phyloP scores from a whole-genome alignment of 2,329 filamentous ascomycete species.

The Paraconiothyrium sp. region DNA sequence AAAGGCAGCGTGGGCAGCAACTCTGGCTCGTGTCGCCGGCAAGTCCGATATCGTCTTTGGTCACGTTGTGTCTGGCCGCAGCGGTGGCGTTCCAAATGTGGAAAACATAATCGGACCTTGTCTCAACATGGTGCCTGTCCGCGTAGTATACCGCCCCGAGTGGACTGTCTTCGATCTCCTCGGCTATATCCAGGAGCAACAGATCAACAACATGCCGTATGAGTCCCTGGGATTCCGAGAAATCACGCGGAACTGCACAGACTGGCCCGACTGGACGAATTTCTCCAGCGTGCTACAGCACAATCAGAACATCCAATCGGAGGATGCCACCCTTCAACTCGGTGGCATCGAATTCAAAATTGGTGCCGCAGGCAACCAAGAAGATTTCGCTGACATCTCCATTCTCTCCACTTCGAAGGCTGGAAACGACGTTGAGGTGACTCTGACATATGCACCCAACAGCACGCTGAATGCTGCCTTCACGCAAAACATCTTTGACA shows the following conservation, averaged over 20 bases:
- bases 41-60: slow-evolving; percentile 55
- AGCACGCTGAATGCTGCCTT: slow-evolving; percentile 63
- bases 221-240: slow-evolving; percentile 47
- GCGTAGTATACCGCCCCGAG: slow-evolving; percentile 45
- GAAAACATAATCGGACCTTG: slow-evolving; percentile 54
- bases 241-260: slow-evolving; percentile 46
- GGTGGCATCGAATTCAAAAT: slow-evolving; percentile 41
- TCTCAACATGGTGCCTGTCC: slow-evolving; percentile 55
- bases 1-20: slow-evolving; percentile 58
- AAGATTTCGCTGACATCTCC: slow-evolving; percentile 48
- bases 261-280: slow-evolving; percentile 50
- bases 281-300: slow-evolving; percentile 48
- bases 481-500: slow-evolving; percentile 57
- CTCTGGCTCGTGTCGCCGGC: slow-evolving; percentile 50
- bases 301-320: slow-evolving; percentile 41
- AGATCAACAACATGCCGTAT: slow-evolving; percentile 52
- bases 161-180: slow-evolving; percentile 53
- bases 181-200: slow-evolving; percentile 54
- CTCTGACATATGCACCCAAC: slow-evolving; percentile 44
- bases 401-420: slow-evolving; percentile 37
- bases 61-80: slow-evolving; percentile 54
- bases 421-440: slow-evolving; percentile 38
- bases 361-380: slow-evolving; percentile 40
- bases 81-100: slow-evolving; percentile 47
- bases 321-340: slow-evolving; percentile 61